Evolutionary conservation across 495 filamentous ascomycete species (phyloP), one percentile per base, ranked within the genome.

Genomic region (Penicillium steckii): DNA sequence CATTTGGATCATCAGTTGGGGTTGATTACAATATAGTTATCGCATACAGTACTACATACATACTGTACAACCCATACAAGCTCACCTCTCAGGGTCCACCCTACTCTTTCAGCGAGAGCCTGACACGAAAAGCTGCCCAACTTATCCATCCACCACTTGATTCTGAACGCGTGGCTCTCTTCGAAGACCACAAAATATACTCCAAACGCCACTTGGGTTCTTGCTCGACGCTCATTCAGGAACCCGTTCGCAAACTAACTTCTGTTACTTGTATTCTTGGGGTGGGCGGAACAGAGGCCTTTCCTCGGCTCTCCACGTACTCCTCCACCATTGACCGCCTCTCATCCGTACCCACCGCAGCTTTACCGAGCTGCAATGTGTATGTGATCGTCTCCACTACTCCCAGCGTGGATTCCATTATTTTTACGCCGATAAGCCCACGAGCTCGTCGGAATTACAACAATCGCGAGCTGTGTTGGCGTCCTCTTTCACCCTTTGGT

Each of bases 161-260:
- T 45, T 47, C 22, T 38, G 51, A 27, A 29, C 56, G 57, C 61
- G 46, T 66, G 63, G 63, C 50, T 37, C n/a, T n/a, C n/a, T n/a
- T n/a, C n/a, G n/a, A n/a, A n/a, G n/a, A n/a, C n/a, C n/a, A n/a
- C n/a, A n/a, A n/a, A n/a, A n/a, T n/a, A n/a, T n/a, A n/a, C n/a
- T n/a, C n/a, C n/a, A n/a, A n/a, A n/a, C n/a, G 15, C 33, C 33
- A 37, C 3, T 27, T 27, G 26, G 10, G 33, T 37, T 37, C 3
- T 15, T 15, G 8, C 33, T 37, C n/a, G n/a, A 15, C 12, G 18
- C 50, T 50, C 25, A 21, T 45, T 50, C 26, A 30, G 35, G 29
- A 43, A 24, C 42, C 49, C 13, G 15, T 38, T 27, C 57, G 55
- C 52, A 40, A 48, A 41, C 15, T 27, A 38, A 21, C 43, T 33